Percentiles rank a stretch among this genome's conserved stretches.
These are phyloP conservation scores for Claviceps spartinae DNA, from an alignment of 2,329 filamentous ascomycete species.

Conservation along the genomic window DNA sequence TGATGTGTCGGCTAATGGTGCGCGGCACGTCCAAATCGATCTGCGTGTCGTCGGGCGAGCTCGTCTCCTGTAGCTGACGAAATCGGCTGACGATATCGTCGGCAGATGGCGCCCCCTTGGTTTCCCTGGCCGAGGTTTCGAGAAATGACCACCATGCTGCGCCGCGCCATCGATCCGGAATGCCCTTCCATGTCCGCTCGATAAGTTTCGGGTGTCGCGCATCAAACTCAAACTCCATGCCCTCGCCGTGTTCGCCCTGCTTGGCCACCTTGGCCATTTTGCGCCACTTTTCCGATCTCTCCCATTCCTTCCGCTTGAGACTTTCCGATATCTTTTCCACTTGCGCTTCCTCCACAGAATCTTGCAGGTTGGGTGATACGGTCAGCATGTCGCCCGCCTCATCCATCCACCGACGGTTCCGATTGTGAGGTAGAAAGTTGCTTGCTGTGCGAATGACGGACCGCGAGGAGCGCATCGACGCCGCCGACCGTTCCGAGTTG, in stretches of 20 bases:
- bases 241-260: constrained; percentile 39
- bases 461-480: constrained; percentile 39
- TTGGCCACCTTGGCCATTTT: constrained; percentile 48
- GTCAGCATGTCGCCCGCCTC: constrained; percentile 56
- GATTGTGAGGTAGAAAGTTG: constrained; percentile 47
- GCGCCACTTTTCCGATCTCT: constrained; percentile 52
- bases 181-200: constrained; percentile 92
- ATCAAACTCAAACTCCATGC: constrained; percentile 67
- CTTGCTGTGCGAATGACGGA: constrained; percentile 43
- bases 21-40: constrained; percentile 95
- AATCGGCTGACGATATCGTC: constrained; percentile 60
- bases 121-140: constrained; percentile 56
- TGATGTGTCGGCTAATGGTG: constrained; percentile 90
- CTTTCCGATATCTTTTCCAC: constrained; percentile 38
- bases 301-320: constrained; percentile 48
- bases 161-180: constrained; percentile 87
- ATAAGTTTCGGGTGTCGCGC: constrained; percentile 70
- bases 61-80: constrained; percentile 55
- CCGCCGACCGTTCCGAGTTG: constrained; percentile 35
- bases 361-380: constrained; percentile 40
- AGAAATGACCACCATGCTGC: constrained; percentile 94
- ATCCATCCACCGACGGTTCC: constrained; percentile 46
- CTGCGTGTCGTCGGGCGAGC: constrained; percentile 83
- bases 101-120: constrained; percentile 47
- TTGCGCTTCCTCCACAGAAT: constrained; percentile 42